Evolutionary conservation across 2,329 filamentous ascomycete genomes (phyloP).

Genomic region (Alternaria panax): DNA sequence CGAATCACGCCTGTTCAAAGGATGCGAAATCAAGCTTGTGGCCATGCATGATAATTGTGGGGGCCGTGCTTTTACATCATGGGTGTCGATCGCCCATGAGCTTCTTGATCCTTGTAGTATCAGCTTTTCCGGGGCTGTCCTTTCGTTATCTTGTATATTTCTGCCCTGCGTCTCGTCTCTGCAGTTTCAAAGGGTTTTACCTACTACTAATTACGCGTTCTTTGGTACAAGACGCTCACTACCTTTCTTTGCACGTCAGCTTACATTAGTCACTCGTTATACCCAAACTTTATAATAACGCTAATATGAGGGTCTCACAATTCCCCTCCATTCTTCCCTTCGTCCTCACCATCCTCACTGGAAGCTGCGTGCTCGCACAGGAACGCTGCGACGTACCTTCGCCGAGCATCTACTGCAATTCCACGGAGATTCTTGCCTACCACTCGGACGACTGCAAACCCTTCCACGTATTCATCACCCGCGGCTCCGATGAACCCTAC

Average conservation of each 20-base stretch:
- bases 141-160: neutral
- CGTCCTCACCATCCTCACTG: slow-evolving; percentile 18
- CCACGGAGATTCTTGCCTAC: slow-evolving; percentile 32
- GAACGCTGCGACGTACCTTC: slow-evolving; percentile 35
- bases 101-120: neutral
- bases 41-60: neutral
- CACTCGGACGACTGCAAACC: slow-evolving; percentile 31
- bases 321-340: slow-evolving; percentile 10
- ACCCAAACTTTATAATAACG: neutral
- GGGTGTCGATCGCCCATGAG: neutral
- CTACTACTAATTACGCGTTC: neutral
- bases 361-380: slow-evolving; percentile 25
- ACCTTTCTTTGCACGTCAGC: neutral
- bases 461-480: slow-evolving; percentile 37
- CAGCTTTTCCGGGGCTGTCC: neutral
- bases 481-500: slow-evolving; percentile 41
- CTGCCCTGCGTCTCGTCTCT: neutral
- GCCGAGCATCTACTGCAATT: slow-evolving; percentile 31
- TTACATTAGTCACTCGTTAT: slow-evolving; percentile 11
- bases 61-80: slow-evolving; percentile 1
- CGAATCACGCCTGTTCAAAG: neutral
- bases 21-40: neutral
- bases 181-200: neutral
- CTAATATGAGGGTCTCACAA: slow-evolving; percentile 23
- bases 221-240: neutral